phyloP scores from a whole-genome alignment of 768 basidiomycete species.

The Tephrocybe sp. region DNA sequence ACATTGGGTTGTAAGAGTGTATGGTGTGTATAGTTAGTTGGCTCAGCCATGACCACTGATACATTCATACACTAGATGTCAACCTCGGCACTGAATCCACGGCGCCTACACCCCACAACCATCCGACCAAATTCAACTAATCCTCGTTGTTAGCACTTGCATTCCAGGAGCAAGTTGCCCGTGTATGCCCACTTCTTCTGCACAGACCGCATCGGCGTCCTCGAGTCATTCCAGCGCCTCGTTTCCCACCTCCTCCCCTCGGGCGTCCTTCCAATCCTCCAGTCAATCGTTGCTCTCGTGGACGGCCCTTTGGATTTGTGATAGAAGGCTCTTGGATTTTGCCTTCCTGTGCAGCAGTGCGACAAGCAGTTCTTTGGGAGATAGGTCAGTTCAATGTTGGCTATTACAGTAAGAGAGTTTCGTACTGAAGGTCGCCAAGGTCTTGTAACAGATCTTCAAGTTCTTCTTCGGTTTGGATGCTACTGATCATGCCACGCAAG shows the following conservation, averaged over 20 bases:
- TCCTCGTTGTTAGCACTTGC: too few relatives aligned
- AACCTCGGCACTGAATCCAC: too few relatives aligned
- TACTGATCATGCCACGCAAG: conserved; percentile 19
- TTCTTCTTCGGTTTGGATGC: conserved; percentile 26
- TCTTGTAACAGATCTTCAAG: conserved; percentile 20
- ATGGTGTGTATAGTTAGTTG: too few relatives aligned
- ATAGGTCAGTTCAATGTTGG: not conserved
- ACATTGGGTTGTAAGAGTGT: too few relatives aligned
- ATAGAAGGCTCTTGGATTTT: conserved; percentile 21
- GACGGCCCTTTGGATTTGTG: conserved; percentile 22
- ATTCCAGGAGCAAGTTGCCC: too few relatives aligned
- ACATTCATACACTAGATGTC: too few relatives aligned
- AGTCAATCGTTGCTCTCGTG: conserved; percentile 18
- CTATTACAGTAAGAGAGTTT: not conserved
- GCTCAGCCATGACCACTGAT: too few relatives aligned
- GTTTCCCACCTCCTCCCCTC: conserved; percentile 13
- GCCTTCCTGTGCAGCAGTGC: conserved; percentile 2
- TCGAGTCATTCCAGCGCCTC: not conserved
- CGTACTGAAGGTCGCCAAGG: conserved; percentile 18
- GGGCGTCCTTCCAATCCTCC: conserved; percentile 19
- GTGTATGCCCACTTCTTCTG: too few relatives aligned
- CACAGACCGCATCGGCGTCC: not conserved
- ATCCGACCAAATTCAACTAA: too few relatives aligned
- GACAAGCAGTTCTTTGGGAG: conserved; percentile 1
- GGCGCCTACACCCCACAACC: too few relatives aligned